These are phyloP conservation scores for Toxicodendron radicans DNA, from an alignment of 345 rosid species.

Conservation along the genomic window DNA sequence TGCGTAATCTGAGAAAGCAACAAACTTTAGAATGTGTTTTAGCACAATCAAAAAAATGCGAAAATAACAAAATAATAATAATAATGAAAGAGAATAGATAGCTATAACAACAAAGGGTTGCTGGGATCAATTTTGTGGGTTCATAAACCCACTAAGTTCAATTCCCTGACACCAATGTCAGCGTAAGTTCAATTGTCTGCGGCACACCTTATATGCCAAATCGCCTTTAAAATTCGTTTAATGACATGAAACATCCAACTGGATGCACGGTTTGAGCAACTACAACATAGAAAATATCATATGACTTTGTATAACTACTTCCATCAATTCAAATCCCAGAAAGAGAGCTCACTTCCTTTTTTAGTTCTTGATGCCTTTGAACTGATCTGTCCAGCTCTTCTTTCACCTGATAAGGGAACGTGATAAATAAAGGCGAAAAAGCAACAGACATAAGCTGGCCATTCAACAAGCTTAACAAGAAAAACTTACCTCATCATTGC, in stretches of 20 bases:
- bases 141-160: background rate
- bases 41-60: background rate
- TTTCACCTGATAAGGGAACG: conserved; percentile 46
- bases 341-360: conserved; percentile 52
- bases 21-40: conserved; percentile 11
- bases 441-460: background rate
- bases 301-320: too few species aligned
- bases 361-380: conserved; percentile 52
- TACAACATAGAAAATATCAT: background rate
- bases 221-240: background rate
- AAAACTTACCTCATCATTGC: conserved; percentile 48
- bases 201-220: conserved; percentile 3
- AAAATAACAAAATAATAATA: background rate
- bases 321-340: conserved; percentile 3
- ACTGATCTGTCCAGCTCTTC: conserved; percentile 49
- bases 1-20: conserved; percentile 46
- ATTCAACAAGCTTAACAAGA: background rate
- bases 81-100: background rate
- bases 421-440: conserved; percentile 5
- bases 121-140: background rate
- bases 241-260: background rate
- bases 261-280: background rate
- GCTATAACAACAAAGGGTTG: conserved; percentile 3
- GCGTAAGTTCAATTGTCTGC: background rate
- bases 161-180: background rate